Base-by-base conservation (phyloP, 768 basidiomycete species). In the Nidula microcarpa region DNA sequence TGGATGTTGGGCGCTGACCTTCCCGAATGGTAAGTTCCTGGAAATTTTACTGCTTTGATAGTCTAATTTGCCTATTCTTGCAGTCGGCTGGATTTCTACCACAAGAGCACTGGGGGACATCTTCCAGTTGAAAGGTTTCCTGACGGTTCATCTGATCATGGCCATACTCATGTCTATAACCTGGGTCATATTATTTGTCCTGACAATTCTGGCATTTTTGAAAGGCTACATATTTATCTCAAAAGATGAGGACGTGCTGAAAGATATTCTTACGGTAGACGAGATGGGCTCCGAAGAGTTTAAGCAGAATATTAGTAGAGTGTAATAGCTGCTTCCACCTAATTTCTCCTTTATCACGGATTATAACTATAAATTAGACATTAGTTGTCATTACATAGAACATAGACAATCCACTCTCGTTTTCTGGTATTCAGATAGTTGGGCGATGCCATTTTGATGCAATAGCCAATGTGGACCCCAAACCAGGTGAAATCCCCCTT, bases 1-100 rank as follows among this genome's bases (percentile, higher is more conserved):
- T 17, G 75, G 76, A 55, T 77, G 77, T 57, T 76, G 76, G 76
- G 76, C 75, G 3, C 55, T 78, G 49, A 77, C 75, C 0, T 78
- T 78, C 60, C 75, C 75, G 4, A 77, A 76, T 55, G 71, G 72
- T 73, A 56, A 18, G 64, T 52, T 33, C 45, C 34, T 54, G 8
- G 7, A 10, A 18, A 1, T 3, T 47, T 41, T 37, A 36, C 16
- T 14, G 8, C 34, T 47, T 39, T 33, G 35, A 32, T 11, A 49
- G 10, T 34, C 33, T 23, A 13, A 47, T 23, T 14, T 44, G 30
- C 34, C 17, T 18, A 30, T 30, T 30, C 23, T 30, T 30, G 23
- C 45, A 68, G 73, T 77, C 16, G 76, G 77, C 33, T 79, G 76
- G 75, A 79, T 79, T 45, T 65, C 70, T 11, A 70, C 69, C 6